phyloP scores from a whole-genome alignment of 257 asterid genomes.

The Solanum pennellii region DNA sequence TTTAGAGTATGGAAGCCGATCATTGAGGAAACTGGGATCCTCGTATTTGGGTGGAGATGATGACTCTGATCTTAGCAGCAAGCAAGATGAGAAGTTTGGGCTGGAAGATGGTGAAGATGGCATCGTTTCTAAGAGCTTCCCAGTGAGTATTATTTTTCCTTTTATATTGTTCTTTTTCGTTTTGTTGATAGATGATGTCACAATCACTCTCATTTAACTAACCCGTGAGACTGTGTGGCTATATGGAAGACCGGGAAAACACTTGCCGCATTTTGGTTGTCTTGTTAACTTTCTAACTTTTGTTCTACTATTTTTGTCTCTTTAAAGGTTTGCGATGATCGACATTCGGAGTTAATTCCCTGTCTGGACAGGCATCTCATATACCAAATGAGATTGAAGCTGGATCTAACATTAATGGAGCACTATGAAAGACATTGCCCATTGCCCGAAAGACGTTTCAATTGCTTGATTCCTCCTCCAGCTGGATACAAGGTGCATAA shows the following conservation, averaged over 20 bases:
- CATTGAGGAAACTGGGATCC: constrained; percentile 78
- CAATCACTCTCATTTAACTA: not conserved
- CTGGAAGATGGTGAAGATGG: constrained; percentile 63
- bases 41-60: constrained; percentile 87
- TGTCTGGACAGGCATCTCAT: constrained; percentile 94
- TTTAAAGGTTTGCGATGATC: constrained; percentile 91
- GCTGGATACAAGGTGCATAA: constrained; percentile 74
- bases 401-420: constrained; percentile 95
- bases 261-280: not conserved
- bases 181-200: not conserved
- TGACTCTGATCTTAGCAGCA: constrained; percentile 52
- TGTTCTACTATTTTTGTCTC: not conserved
- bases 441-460: constrained; percentile 78
- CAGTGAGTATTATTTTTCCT: constrained; percentile 39
- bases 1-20: constrained; percentile 76
- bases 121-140: constrained; percentile 53
- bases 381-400: constrained; percentile 80
- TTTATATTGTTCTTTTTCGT: not conserved
- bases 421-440: constrained; percentile 99
- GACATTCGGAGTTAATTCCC: constrained; percentile 93
- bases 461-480: constrained; percentile 96
- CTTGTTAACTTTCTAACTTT: not conserved
- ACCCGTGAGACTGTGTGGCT: not conserved
- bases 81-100: constrained; percentile 51
- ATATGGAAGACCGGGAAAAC: not conserved